phyloP scores from a whole-genome alignment of 2,329 filamentous ascomycete genomes.

The Cladosporium sp. region DNA sequence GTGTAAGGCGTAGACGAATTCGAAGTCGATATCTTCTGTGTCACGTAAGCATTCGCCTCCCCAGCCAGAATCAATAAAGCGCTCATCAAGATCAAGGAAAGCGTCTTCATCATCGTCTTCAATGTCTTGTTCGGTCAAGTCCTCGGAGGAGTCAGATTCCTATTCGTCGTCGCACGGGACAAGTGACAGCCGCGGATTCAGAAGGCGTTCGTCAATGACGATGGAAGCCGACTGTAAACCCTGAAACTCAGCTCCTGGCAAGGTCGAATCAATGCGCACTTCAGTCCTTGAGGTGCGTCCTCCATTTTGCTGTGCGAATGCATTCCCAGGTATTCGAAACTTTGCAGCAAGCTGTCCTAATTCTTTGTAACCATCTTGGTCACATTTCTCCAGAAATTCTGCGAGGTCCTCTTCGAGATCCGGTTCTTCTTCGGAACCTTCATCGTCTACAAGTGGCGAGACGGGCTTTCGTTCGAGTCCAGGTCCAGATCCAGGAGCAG shows the following conservation, averaged over 20 bases:
- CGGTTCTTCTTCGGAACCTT: not conserved
- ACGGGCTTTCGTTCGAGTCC: constrained; percentile 10
- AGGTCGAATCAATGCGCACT: constrained; percentile 28
- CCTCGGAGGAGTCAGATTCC: constrained; percentile 26
- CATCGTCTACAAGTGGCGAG: constrained; percentile 11
- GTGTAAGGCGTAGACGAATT: constrained; percentile 97
- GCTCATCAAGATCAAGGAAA: constrained; percentile 54
- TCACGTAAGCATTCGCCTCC: constrained; percentile 81
- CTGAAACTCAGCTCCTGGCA: not conserved
- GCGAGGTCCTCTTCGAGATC: not conserved
- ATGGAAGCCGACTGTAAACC: constrained; percentile 17
- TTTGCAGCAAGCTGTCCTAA: not conserved
- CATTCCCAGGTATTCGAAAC: not conserved
- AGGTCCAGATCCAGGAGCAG: constrained; percentile 37
- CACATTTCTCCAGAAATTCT: not conserved
- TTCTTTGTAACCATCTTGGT: not conserved
- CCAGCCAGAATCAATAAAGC: constrained; percentile 69
- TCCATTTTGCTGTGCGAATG: not conserved
- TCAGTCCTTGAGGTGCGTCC: not conserved
- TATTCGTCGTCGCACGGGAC: constrained; percentile 29
- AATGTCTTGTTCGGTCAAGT: constrained; percentile 15
- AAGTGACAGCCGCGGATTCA: constrained; percentile 25
- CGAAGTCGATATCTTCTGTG: constrained; percentile 98
- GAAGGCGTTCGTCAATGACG: constrained; percentile 40
- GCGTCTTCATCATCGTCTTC: constrained; percentile 60